A percentile compares a stretch with the other conserved stretches of the same genome.
These are phyloP conservation scores for Aspergillus biplanus DNA, from an alignment of 495 filamentous ascomycete species.

Conservation along the genomic window DNA sequence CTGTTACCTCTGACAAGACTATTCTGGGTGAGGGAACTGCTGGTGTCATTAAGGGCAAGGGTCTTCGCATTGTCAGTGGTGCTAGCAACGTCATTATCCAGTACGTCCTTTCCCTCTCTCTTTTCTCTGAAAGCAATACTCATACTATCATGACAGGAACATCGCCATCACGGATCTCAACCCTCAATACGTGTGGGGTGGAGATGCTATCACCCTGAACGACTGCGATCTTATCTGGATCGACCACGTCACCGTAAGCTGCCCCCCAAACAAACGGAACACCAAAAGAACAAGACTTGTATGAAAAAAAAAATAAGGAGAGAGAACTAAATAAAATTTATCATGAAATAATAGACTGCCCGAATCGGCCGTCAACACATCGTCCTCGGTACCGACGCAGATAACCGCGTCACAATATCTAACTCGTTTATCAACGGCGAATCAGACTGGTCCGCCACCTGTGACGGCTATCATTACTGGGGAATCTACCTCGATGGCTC, in stretches of 20 bases:
- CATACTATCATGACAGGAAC: slow-evolving; percentile 32
- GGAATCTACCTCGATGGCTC: slow-evolving; percentile 45
- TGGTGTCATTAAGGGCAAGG: slow-evolving; percentile 49
- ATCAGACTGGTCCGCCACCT: slow-evolving; percentile 45
- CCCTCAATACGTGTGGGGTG: slow-evolving; percentile 55
- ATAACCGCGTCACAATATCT: slow-evolving; percentile 49
- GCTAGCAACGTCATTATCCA: slow-evolving; percentile 53
- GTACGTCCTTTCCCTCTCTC: slow-evolving; percentile 21
- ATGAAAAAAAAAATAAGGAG: neutral
- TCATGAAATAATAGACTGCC: slow-evolving; percentile 34
- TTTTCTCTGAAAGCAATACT: neutral
- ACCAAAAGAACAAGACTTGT: neutral
- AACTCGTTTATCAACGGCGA: slow-evolving; percentile 51
- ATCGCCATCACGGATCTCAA: slow-evolving; percentile 53
- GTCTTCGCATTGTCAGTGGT: slow-evolving; percentile 49
- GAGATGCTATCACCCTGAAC: slow-evolving; percentile 51
- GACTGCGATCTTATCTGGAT: slow-evolving; percentile 51
- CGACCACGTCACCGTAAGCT: slow-evolving; percentile 49
- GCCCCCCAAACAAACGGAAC: neutral
- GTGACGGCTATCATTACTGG: slow-evolving; percentile 54
- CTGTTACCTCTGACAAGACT: slow-evolving; percentile 50
- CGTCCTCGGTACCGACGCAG: slow-evolving; percentile 43
- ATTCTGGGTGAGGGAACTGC: slow-evolving; percentile 41
- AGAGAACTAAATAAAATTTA: neutral
- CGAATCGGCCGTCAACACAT: slow-evolving; percentile 51